These are phyloP conservation scores for Solanum pinnatisectum DNA, from an alignment of 257 asterid genomes.

Conservation along the genomic window DNA sequence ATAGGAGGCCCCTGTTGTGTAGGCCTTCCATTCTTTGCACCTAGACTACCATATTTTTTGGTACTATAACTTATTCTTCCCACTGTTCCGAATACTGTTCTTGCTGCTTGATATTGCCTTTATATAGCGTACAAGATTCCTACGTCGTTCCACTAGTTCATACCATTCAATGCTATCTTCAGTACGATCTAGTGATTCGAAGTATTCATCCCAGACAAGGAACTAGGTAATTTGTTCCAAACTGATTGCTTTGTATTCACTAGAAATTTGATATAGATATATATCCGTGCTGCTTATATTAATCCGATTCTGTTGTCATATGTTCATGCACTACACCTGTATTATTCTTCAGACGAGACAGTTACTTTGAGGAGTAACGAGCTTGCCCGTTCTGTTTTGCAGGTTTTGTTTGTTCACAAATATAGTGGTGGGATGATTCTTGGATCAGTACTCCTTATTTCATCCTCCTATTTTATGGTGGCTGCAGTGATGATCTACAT, in stretches of 20 bases:
- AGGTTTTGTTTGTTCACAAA: conserved; percentile 64
- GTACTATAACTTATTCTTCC: not conserved
- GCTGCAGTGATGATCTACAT: conserved; percentile 28
- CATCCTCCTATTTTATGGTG: conserved; percentile 31
- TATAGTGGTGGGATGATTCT: conserved; percentile 35
- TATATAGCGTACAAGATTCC: not conserved
- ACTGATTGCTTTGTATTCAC: not conserved
- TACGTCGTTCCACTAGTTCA: not conserved
- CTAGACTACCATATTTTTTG: not conserved
- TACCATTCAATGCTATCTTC: not conserved
- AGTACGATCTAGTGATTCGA: not conserved
- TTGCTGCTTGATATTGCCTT: not conserved
- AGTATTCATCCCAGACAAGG: not conserved
- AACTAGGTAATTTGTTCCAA: not conserved
- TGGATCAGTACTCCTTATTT: conserved; percentile 27
- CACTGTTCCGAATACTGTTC: not conserved
- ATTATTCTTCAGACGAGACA: not conserved
- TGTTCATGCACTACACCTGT: not conserved
- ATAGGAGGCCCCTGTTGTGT: not conserved
- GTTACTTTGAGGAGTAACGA: not conserved
- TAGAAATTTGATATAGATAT: not conserved
- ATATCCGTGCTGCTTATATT: not conserved
- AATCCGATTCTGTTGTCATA: not conserved
- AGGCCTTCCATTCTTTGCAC: not conserved
- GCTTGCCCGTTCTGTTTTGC: not conserved